A percentile compares a stretch with the other conserved stretches of the same genome.
phyloP scores from a whole-genome alignment of 805 yeast species.

The Nakazawaea laoshanensis region DNA sequence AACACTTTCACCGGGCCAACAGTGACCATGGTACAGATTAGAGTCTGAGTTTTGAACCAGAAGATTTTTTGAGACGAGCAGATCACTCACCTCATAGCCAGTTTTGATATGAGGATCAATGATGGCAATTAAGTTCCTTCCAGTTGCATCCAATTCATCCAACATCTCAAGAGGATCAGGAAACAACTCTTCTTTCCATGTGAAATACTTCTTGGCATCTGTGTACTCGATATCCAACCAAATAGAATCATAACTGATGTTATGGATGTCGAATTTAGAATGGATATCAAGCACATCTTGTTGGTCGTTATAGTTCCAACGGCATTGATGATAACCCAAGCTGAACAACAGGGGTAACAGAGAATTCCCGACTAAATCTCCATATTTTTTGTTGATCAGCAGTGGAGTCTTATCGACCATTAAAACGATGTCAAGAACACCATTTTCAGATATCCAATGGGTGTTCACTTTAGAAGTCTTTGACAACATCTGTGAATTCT shows the following conservation, averaged over 20 bases:
- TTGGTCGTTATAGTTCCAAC: constrained; percentile 95
- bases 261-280: constrained; percentile 58
- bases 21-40: constrained; percentile 66
- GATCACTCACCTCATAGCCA: constrained; percentile 57
- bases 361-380: constrained; percentile 64
- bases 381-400: constrained; percentile 52
- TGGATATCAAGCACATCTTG: constrained; percentile 73
- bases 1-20: constrained; percentile 96
- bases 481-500: neutral
- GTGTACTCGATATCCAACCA: constrained; percentile 96
- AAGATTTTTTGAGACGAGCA: constrained; percentile 29
- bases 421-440: constrained; percentile 68
- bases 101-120: constrained; percentile 88
- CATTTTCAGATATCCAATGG: constrained; percentile 95
- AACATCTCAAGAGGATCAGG: constrained; percentile 71
- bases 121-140: constrained; percentile 74
- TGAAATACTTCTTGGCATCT: constrained; percentile 78
- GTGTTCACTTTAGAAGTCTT: constrained; percentile 27
- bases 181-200: constrained; percentile 74
- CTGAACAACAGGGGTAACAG: constrained; percentile 70
- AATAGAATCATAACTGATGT: constrained; percentile 81
- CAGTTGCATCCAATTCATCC: constrained; percentile 53
- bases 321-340: constrained; percentile 89
- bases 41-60: constrained; percentile 35
- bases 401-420: constrained; percentile 49